A percentile compares a stretch with the other conserved stretches of the same genome.
phyloP scores from a whole-genome alignment of 1,139 yeast genomes.

The Candida pseudoviswanathii region DNA sequence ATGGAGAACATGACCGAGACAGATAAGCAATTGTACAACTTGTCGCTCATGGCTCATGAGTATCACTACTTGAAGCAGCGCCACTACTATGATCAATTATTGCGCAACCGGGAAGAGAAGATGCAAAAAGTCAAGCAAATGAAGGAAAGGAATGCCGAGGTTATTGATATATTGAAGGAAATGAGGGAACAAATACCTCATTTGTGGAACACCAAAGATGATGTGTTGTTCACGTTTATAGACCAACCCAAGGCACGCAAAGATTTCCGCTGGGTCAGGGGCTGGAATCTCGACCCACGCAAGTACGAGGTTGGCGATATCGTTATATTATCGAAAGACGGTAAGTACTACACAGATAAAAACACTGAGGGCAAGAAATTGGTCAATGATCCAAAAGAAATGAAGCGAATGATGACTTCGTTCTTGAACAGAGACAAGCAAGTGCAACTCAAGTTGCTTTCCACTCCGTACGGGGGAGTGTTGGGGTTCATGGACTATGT shows the following conservation, averaged over 20 bases:
- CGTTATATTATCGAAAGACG: constrained; percentile 34
- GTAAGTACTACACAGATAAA: constrained; percentile 36
- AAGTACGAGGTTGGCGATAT: constrained; percentile 47
- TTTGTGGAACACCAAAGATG: constrained; percentile 38
- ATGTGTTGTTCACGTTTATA: constrained; percentile 51
- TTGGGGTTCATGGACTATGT: constrained; percentile 46
- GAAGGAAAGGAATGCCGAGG: constrained; percentile 44
- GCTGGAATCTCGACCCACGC: constrained; percentile 43
- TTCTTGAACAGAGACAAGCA: constrained; percentile 33
- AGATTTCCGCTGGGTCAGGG: constrained; percentile 32
- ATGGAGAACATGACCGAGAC: constrained; percentile 38
- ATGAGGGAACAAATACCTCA: constrained; percentile 54
- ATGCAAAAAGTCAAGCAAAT: constrained; percentile 41
- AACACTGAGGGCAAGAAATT: constrained; percentile 30
- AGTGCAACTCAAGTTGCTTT: constrained; percentile 31
- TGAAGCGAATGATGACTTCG: constrained; percentile 33
- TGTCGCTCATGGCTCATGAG: constrained; percentile 56
- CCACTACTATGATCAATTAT: constrained; percentile 42
- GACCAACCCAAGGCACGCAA: constrained; percentile 45
- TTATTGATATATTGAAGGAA: constrained; percentile 42
- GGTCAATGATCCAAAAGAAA: constrained; percentile 29
- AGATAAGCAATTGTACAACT: constrained; percentile 40
- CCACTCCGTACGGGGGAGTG: constrained; percentile 44
- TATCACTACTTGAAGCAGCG: constrained; percentile 50
- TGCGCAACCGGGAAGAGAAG: constrained; percentile 44